Evolutionary conservation across 164 flowering plant genomes (phyloP), one percentile per base, ranked within the genome.

Genomic region (Hamamelis virginiana): DNA sequence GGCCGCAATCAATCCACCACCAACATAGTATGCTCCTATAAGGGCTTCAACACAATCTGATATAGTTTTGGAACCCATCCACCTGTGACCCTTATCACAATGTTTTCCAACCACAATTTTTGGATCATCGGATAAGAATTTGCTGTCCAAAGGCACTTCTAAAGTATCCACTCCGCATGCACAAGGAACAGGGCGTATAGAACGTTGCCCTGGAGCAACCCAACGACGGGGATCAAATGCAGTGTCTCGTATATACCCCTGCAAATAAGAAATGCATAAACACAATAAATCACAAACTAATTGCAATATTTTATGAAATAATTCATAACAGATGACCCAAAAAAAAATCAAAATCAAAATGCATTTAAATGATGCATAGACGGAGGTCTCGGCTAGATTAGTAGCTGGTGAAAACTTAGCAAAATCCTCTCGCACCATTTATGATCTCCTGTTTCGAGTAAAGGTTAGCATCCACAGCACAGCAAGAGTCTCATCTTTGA

Each of bases 1-100:
- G 8, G 97, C 91, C 59, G 87, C 87, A 69, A 27, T 11, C 62
- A 93, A 71, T 61, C 99, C 97, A 67, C 97, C 98, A 9, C 82
- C 85, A 55, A 89, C 85, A 77, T 79, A 91, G 68, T 90, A 87
- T 62, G 99, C 97, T 66, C 99, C 99, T 67, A 92, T 81, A 6
- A 95, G 84, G 38, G 97, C 91, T 81, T 95, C 99, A 76, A 87
- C 91, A 74, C 97, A 95, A 73, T 95, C 99, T 15, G 99, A 69
- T 47, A 95, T 81, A 4, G 96, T 85, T 75, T 95, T 95, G 44
- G 98, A 95, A 63, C 78, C 80, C 84, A 92, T 81, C 99, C 99
- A 95, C 66, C 98, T 76, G 63, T 95, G 99, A 27, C 97, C 98
- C 69, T 51, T 80, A 71, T 90, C 98, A 81, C 99, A 95, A 62